Base-by-base conservation (phyloP, 1,139 yeast species). In the Kurtzmaniella quercitrusa region DNA sequence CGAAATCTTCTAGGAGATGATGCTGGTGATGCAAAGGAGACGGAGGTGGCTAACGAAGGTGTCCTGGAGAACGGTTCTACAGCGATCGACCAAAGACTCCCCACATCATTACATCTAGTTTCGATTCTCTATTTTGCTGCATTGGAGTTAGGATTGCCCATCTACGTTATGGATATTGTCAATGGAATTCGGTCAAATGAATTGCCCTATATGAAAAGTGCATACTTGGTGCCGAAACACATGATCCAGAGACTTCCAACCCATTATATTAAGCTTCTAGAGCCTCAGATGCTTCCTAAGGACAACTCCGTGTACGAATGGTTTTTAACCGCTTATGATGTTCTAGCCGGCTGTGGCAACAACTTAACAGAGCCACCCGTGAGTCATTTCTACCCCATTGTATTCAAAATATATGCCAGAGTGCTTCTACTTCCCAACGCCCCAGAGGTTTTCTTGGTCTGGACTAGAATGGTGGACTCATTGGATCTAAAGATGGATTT, bases 91-190 rank as follows among this genome's bases (percentile, higher is more conserved):
- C 41, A 51, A 7, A 51, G 51, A 27, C 46, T 55, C 14, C 65
- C 65, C 2, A 46, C 47, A 10, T 48, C 56, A 5, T 44, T 63
- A 17, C 77, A 75, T 49, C 44, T 65, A 15, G 48, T 73, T 8
- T 55, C 64, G 12, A 46, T 75, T 1, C 54, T 74, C n/a, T 75
- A 72, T 50, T 51, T 71, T 40, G 69, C 75, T 3, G 52, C 65
- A 1, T 43, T 68, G 17, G 61, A 61, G 43, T 52, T 72, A 44
- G 64, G 63, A 43, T 55, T 62, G 40, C 77, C 79, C 1, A 50
- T 75, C 3, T 73, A 70, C 48, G 48, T 66, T 3, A 51, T 52
- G 41, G 75, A 73, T 45, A 44, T 73, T 18, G 45, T 73, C 12
- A 53, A 55, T 7, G 56, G 63, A 43, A 53, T 71, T 12, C 50